These are phyloP conservation scores for Linanthus parryae DNA, from an alignment of 148 eudicot species.

Conservation along the genomic window DNA sequence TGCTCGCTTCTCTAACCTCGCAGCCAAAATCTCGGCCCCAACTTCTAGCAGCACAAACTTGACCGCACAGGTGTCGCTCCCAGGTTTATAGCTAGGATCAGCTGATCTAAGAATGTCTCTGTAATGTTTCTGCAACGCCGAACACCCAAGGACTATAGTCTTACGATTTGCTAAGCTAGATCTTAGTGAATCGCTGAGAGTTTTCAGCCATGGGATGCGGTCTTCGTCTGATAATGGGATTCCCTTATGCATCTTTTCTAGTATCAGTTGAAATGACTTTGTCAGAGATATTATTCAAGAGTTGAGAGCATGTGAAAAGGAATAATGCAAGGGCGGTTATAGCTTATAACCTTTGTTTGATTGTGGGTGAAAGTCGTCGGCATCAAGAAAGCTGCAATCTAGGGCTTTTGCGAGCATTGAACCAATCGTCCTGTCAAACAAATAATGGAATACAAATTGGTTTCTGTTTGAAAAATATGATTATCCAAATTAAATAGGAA, in stretches of 20 bases:
- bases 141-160: conserved; percentile 66
- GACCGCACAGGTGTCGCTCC: conserved; percentile 21
- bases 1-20: conserved; percentile 55
- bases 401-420: conserved; percentile 53
- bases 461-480: background rate
- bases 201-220: conserved; percentile 81
- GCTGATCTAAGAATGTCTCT: conserved; percentile 63
- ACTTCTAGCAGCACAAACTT: conserved; percentile 71
- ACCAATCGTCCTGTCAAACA: conserved; percentile 63
- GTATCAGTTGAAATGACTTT: no score
- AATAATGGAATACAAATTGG: background rate
- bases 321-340: no score
- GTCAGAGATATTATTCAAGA: no score
- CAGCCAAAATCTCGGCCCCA: conserved; percentile 48
- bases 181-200: conserved; percentile 40
- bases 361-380: conserved; percentile 87
- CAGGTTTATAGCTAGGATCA: conserved; percentile 40
- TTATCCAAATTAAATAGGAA: background rate
- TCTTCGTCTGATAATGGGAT: conserved; percentile 86
- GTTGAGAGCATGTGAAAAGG: no score
- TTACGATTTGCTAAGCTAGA: conserved; percentile 27
- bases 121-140: conserved; percentile 67
- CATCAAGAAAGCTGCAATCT: conserved; percentile 65
- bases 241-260: conserved; percentile 92
- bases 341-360: conserved; percentile 66